phyloP scores from a whole-genome alignment of 108 stramenopile genomes.

The Schizochytrium sp. region DNA sequence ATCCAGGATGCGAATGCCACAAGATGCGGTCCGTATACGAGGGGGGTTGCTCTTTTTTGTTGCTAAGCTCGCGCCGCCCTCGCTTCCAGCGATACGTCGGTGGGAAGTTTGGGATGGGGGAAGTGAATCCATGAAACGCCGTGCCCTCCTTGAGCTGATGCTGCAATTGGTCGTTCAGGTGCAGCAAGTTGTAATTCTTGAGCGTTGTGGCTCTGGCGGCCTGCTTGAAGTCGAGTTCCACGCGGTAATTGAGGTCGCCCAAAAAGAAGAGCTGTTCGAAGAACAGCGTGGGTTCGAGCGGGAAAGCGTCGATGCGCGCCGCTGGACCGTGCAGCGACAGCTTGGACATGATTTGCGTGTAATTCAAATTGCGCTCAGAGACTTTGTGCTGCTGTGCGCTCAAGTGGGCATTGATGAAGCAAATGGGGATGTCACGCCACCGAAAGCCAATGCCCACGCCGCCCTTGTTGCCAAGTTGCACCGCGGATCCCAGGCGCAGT shows the following conservation, averaged over 20 bases:
- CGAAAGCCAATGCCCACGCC: slow-evolving; percentile 32
- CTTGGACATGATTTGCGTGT: not conserved
- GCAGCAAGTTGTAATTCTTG: not conserved
- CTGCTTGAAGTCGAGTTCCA: slow-evolving; percentile 20
- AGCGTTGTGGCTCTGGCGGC: not conserved
- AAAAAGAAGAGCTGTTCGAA: slow-evolving; percentile 28
- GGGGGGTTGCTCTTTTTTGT: slow-evolving; percentile 21
- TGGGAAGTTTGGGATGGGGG: slow-evolving; percentile 7
- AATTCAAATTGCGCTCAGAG: slow-evolving; percentile 29
- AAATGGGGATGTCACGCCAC: slow-evolving; percentile 14
- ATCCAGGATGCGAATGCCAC: not conserved
- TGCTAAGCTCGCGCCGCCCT: not conserved
- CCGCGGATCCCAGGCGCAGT: not conserved
- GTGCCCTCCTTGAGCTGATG: not conserved
- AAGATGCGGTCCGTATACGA: slow-evolving; percentile 37
- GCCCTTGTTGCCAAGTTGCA: slow-evolving; percentile 46
- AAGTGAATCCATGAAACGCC: slow-evolving; percentile 14
- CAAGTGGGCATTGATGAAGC: slow-evolving; percentile 38
- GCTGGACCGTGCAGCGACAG: not conserved
- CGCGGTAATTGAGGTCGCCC: slow-evolving; percentile 39
- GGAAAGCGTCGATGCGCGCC: not conserved
- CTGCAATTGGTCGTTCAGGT: slow-evolving; percentile 21
- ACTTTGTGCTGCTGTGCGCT: slow-evolving; percentile 45
- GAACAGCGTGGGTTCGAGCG: not conserved
- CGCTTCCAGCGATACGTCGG: slow-evolving; percentile 36